These are phyloP conservation scores for Corymbia citriodora DNA, from an alignment of 441 rosid genomes.

Conservation along the genomic window DNA sequence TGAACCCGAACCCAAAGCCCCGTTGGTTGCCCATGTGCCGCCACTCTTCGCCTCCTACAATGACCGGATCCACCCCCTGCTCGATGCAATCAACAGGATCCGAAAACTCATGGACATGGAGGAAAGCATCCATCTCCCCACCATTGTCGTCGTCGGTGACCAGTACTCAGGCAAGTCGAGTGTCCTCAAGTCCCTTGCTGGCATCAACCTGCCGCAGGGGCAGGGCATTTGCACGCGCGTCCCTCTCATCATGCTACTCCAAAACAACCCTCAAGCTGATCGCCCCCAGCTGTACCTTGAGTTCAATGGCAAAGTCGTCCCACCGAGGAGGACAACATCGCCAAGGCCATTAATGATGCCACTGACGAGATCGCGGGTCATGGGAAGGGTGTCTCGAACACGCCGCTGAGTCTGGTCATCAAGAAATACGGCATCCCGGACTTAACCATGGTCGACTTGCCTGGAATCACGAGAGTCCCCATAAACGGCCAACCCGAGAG, in stretches of 20 bases:
- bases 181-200: background rate
- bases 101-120: background rate
- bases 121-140: background rate
- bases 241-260: background rate
- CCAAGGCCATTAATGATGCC: background rate
- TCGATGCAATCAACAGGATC: background rate
- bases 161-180: background rate
- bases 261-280: background rate
- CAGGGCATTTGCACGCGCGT: background rate
- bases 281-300: background rate
- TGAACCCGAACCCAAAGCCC: background rate
- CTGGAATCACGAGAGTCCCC: background rate
- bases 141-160: background rate
- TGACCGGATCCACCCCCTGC: background rate
- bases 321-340: background rate
- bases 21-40: background rate
- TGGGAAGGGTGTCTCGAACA: background rate
- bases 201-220: background rate
- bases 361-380: background rate
- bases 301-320: background rate
- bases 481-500: background rate
- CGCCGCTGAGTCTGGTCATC: background rate
- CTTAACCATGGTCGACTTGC: background rate
- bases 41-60: background rate
- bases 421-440: background rate